These are phyloP conservation scores for Fusarium solani-melongenae DNA, from an alignment of 2,329 filamentous ascomycete genomes.

Conservation along the genomic window DNA sequence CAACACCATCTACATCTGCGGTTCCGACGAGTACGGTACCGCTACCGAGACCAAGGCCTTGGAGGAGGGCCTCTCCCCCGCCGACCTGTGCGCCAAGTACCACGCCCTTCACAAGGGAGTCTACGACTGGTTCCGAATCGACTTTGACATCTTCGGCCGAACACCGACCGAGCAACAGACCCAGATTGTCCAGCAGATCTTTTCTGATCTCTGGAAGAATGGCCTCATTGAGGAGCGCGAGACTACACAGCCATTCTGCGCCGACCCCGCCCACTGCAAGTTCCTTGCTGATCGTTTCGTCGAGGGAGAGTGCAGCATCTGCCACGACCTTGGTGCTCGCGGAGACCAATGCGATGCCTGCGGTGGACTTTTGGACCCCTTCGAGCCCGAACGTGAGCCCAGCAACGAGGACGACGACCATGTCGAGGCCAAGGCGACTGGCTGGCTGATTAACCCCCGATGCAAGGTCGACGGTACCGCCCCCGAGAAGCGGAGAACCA, in stretches of 20 bases:
- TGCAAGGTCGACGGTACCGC: conserved; percentile 92
- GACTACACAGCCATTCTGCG: conserved; percentile 89
- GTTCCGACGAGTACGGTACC: conserved; percentile 93
- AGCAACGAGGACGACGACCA: conserved; percentile 47
- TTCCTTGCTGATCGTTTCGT: conserved; percentile 91
- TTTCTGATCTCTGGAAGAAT: conserved; percentile 87
- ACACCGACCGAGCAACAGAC: conserved; percentile 92
- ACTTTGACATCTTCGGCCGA: conserved; percentile 93
- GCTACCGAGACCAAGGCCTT: conserved; percentile 96
- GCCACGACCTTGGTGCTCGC: conserved; percentile 75
- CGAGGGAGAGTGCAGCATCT: conserved; percentile 82
- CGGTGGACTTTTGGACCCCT: conserved; percentile 76
- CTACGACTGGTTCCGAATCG: conserved; percentile 96
- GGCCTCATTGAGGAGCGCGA: conserved; percentile 88
- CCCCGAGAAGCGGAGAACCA: conserved; percentile 83
- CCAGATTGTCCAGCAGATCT: conserved; percentile 92
- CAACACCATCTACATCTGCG: conserved; percentile 87
- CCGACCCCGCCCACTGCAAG: conserved; percentile 71
- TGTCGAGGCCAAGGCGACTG: conserved; percentile 52
- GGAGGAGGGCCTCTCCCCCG: conserved; percentile 84
- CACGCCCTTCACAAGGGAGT: conserved; percentile 89
- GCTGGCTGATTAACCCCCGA: conserved; percentile 79
- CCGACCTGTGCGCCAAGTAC: conserved; percentile 91
- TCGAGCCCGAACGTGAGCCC: conserved; percentile 64
- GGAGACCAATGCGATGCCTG: conserved; percentile 83